Conservation (phyloP, 2,329 filamentous ascomycete species). For the Diaporthe velutina region DNA sequence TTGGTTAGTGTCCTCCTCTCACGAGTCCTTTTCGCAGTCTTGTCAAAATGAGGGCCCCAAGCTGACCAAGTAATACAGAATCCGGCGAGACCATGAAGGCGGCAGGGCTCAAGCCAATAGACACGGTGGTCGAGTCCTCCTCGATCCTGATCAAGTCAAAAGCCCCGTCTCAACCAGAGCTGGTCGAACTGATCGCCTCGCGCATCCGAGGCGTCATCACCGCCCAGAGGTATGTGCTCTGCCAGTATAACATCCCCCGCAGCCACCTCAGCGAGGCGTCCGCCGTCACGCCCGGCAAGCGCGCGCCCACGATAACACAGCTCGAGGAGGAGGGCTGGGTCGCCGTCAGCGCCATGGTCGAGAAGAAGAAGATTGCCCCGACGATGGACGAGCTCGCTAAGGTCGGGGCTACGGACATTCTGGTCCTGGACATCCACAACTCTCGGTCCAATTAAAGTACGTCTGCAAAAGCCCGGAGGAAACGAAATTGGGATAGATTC, state of each 20-base stretch:
- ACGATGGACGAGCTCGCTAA: conserved; percentile 88
- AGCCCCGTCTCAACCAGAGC: conserved; percentile 80
- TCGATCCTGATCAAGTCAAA: conserved; percentile 94
- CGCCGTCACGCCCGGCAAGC: conserved; percentile 90
- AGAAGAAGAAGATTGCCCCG: conserved; percentile 85
- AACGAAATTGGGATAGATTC: not conserved
- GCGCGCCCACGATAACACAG: conserved; percentile 90
- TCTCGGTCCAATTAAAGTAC: conserved; percentile 40
- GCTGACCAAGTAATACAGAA: conserved; percentile 66
- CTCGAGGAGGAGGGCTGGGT: conserved; percentile 93
- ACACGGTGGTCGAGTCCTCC: conserved; percentile 89
- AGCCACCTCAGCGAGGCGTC: conserved; percentile 74
- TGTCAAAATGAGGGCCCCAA: not conserved
- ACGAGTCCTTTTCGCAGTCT: not conserved
- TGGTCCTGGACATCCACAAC: conserved; percentile 90
- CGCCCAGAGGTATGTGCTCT: conserved; percentile 92
- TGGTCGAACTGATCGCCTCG: conserved; percentile 87
- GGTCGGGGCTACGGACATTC: conserved; percentile 85
- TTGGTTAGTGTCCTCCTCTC: conserved; percentile 72
- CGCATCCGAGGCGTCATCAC: conserved; percentile 95
- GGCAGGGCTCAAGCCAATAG: conserved; percentile 92
- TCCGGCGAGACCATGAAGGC: conserved; percentile 99
- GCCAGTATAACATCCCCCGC: conserved; percentile 94
- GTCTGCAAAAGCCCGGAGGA: no score
- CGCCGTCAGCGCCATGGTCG: conserved; percentile 93